Evolutionary conservation across 805 yeast genomes (phyloP).

Genomic region (Metschnikowia kunwiensis): DNA sequence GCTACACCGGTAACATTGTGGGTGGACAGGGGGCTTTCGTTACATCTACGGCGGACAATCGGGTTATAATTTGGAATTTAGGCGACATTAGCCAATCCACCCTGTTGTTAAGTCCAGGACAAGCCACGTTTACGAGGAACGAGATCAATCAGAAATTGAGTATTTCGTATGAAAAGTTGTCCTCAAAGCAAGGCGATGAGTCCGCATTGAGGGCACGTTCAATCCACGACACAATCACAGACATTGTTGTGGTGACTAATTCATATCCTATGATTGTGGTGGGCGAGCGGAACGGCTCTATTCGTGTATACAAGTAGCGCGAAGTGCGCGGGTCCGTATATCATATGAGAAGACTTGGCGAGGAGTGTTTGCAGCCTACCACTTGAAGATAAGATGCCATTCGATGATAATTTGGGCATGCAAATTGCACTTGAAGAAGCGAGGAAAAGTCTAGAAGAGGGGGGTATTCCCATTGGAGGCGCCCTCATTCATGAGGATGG

Average conservation of each 20-base stretch:
- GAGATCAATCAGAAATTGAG: constrained; percentile 14
- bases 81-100: constrained; percentile 11
- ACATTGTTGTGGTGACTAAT: constrained; percentile 40
- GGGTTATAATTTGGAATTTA: constrained; percentile 30
- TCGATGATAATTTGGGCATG: constrained; percentile 66
- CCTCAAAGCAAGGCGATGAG: neutral
- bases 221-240: constrained; percentile 53
- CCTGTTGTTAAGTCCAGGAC: constrained; percentile 4
- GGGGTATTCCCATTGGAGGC: constrained; percentile 91
- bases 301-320: constrained; percentile 53
- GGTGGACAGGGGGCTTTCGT: constrained; percentile 18
- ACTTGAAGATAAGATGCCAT: constrained; percentile 34
- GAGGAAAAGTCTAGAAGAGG: constrained; percentile 61
- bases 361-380: neutral
- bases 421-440: constrained; percentile 74
- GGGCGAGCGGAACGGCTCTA: constrained; percentile 63
- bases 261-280: constrained; percentile 63
- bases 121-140: constrained; percentile 11
- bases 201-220: constrained; percentile 18
- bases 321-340: constrained; percentile 5
- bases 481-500: constrained; percentile 74
- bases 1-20: constrained; percentile 1
- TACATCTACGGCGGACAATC: constrained; percentile 27
- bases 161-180: constrained; percentile 17
- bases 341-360: neutral